phyloP scores from a whole-genome alignment of 768 basidiomycete genomes.

The Termitomyces sp. region DNA sequence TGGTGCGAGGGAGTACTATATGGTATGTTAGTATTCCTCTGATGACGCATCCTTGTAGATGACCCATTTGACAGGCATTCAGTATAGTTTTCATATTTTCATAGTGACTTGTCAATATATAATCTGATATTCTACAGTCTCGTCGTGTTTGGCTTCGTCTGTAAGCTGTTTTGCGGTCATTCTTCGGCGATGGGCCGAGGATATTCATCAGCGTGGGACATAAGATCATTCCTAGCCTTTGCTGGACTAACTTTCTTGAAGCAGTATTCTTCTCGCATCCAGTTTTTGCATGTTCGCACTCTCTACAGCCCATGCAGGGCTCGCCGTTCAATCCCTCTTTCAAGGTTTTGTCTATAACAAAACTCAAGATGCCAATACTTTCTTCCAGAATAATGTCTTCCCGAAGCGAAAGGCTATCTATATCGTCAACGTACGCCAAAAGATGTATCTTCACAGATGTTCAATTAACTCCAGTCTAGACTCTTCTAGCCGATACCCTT shows the following conservation, averaged over 20 bases:
- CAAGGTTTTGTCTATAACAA: slow-evolving; percentile 20
- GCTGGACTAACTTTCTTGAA: background rate
- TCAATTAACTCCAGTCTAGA: slow-evolving; percentile 9
- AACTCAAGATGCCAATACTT: slow-evolving; percentile 11
- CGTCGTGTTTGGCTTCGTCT: slow-evolving; percentile 19
- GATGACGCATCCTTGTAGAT: background rate
- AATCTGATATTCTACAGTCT: slow-evolving; percentile 9
- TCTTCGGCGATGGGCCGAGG: slow-evolving; percentile 17
- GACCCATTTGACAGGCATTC: slow-evolving; percentile 15
- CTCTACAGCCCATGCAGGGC: slow-evolving; percentile 20
- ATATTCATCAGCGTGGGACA: slow-evolving; percentile 13
- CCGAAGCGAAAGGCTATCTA: slow-evolving; percentile 22
- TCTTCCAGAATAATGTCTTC: slow-evolving; percentile 20
- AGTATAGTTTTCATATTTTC: slow-evolving; percentile 12
- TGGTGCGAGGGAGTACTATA: slow-evolving; percentile 25
- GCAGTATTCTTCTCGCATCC: slow-evolving; percentile 16
- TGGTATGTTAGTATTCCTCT: slow-evolving; percentile 11
- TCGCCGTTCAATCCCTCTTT: slow-evolving; percentile 19
- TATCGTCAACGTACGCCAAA: slow-evolving; percentile 20
- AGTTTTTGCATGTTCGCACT: slow-evolving; percentile 21
- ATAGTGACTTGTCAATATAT: background rate
- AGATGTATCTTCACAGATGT: background rate
- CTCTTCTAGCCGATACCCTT: slow-evolving; percentile 20
- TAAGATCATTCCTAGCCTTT: background rate
- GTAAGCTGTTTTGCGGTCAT: slow-evolving; percentile 15